Evolutionary conservation across 805 yeast species (phyloP).

Genomic region (Komagataella pastoris): DNA sequence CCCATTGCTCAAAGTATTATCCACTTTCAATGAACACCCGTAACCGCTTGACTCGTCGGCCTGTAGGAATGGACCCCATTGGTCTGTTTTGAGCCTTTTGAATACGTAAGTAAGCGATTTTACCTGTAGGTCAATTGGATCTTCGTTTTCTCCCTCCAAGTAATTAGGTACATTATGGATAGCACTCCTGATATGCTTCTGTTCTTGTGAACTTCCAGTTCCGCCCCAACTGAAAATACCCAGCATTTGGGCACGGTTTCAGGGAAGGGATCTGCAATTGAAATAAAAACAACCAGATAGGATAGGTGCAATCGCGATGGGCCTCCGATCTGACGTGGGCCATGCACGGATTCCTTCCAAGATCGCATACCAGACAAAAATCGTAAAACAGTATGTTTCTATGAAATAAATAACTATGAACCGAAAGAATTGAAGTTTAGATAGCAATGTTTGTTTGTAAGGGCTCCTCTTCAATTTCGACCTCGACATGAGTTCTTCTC

Average conservation of each 20-base stretch:
- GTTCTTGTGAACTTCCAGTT: background rate
- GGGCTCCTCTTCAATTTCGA: conserved; percentile 74
- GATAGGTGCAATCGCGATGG: background rate
- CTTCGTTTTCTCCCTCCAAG: conserved; percentile 31
- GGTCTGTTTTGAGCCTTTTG: conserved; percentile 32
- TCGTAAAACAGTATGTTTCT: background rate
- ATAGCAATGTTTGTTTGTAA: conserved; percentile 1
- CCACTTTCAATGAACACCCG: conserved; percentile 8
- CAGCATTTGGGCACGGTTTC: background rate
- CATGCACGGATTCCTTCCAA: background rate
- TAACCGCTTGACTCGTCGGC: conserved; percentile 10
- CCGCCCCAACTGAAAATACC: background rate
- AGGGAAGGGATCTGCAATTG: background rate
- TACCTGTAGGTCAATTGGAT: conserved; percentile 48
- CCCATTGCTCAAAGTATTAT: background rate
- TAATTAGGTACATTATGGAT: conserved; percentile 24
- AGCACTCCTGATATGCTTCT: background rate
- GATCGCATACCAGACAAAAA: background rate
- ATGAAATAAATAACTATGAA: background rate
- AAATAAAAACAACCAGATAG: background rate
- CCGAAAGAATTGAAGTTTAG: background rate
- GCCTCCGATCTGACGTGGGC: background rate
- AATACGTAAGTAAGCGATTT: conserved; percentile 46
- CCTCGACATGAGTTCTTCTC: conserved; percentile 65
- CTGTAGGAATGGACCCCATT: conserved; percentile 25